Conservation (phyloP, 2,329 filamentous ascomycete genomes). For the Beauveria sp. region DNA sequence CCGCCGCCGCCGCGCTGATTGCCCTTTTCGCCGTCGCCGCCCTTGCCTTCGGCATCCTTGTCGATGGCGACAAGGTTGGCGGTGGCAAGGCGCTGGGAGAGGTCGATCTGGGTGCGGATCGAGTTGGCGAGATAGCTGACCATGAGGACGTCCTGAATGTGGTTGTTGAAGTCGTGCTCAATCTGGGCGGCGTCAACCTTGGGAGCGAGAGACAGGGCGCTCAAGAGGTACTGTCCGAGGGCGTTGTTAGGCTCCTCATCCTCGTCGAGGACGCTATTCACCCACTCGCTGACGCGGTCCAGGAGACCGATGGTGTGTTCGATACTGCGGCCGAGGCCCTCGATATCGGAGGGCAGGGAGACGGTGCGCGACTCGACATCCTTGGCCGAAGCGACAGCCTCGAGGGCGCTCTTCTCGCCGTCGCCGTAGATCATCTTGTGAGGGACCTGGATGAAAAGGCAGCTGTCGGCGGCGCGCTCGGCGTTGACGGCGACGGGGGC, state of each 20-base stretch:
- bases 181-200: constrained; percentile 89
- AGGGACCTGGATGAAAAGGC: constrained; percentile 94
- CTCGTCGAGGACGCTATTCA: constrained; percentile 90
- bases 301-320: constrained; percentile 85
- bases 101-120: constrained; percentile 96
- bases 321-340: constrained; percentile 76
- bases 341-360: constrained; percentile 76
- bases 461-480: constrained; percentile 91
- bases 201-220: constrained; percentile 82
- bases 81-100: constrained; percentile 90
- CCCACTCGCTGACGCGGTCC: constrained; percentile 85
- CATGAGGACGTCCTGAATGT: constrained; percentile 97
- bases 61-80: constrained; percentile 50
- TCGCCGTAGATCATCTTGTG: constrained; percentile 89
- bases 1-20: constrained; percentile 39
- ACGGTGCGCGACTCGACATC: constrained; percentile 68
- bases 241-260: constrained; percentile 83
- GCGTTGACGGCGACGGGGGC: constrained; percentile 90
- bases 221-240: constrained; percentile 90
- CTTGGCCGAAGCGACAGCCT: constrained; percentile 76
- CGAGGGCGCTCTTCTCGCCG: constrained; percentile 57
- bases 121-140: constrained; percentile 98
- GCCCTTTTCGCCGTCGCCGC: constrained; percentile 32
- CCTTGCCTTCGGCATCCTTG: constrained; percentile 42
- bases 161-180: constrained; percentile 98